Evolutionary conservation across 148 eudicot genomes (phyloP), one percentile per base, ranked within the genome.

Genomic region (Spergularia marina): DNA sequence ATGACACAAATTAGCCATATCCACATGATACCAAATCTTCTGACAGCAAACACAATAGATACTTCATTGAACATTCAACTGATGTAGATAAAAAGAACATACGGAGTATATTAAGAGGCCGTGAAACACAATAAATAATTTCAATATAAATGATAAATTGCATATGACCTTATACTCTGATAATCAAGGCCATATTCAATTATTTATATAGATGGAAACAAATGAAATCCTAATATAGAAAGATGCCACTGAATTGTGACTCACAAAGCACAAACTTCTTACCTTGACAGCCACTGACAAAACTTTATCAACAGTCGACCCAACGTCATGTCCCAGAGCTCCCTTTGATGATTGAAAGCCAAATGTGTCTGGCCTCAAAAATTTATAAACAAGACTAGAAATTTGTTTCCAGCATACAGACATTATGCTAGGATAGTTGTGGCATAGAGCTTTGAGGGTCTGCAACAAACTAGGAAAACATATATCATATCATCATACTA

Each of bases 381-480:
- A 72, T 53, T 83, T 82, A 79, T 76, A 75, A 25, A 88, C 81
- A 40, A 82, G 71, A 57, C 82, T 76, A 21, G 90, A 91, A 82
- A 92, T 80, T 77, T 84, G 89, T 68, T 80, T 82, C 99, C 99
- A 92, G 71, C 93, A 91, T 41, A 80, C 51, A 79, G 78, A 70
- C 84, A 88, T 86, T 83, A 86, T 62, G 76, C 77, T 88, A 65
- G 99, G 99, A 72, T 96, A 92, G 80, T 89, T 91, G 83, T 96
- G 99, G 74, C 91, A 91, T 74, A 91, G 83, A 85, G 98, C 97
- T 96, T 84, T 89, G 74, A 92, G 87, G 81, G 98, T 91, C 99
- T 94, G 91, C 79, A 84, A 81, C 74, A 74, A 68, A 80, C 65
- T 74, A 80, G 44, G 71, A 73, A 72, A 47, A 44, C 68, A 73